These are phyloP conservation scores for Puccinia triticina DNA, from an alignment of 1,284 basidiomycete genomes.

Conservation along the genomic window DNA sequence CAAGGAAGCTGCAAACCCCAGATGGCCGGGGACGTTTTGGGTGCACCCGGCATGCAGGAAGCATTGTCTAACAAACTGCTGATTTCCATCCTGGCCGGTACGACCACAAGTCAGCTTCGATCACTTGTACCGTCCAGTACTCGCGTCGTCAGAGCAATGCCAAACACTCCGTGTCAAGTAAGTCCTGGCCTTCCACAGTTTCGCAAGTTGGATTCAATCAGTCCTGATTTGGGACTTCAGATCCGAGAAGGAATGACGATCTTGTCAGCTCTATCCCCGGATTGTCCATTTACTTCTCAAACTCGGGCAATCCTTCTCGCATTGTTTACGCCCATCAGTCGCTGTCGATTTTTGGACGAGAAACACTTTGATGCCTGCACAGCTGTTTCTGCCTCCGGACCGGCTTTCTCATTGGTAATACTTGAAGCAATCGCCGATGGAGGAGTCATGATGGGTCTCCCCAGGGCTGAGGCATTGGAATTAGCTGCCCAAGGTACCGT, in stretches of 20 bases:
- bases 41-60: conserved; percentile 77
- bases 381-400: conserved; percentile 91
- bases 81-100: conserved; percentile 93
- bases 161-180: conserved; percentile 96
- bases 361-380: conserved; percentile 99
- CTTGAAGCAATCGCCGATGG: conserved; percentile 99
- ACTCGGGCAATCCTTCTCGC: conserved; percentile 80
- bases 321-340: conserved; percentile 92
- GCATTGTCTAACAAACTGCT: conserved; percentile 87
- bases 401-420: conserved; percentile 94
- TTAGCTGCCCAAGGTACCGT: conserved; percentile 88
- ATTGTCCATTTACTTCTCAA: conserved; percentile 64
- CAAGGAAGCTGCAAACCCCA: conserved; percentile 85
- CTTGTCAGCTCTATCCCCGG: conserved; percentile 70
- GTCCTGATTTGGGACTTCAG: conserved; percentile 62
- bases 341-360: conserved; percentile 89
- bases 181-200: conserved; percentile 15
- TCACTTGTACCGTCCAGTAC: conserved; percentile 76
- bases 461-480: conserved; percentile 88
- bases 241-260: conserved; percentile 98
- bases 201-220: background rate
- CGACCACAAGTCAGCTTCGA: conserved; percentile 80
- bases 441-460: conserved; percentile 99
- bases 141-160: conserved; percentile 92
- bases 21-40: conserved; percentile 75